These are phyloP conservation scores for Podospora didyma DNA, from an alignment of 495 filamentous ascomycete genomes.

Conservation along the genomic window DNA sequence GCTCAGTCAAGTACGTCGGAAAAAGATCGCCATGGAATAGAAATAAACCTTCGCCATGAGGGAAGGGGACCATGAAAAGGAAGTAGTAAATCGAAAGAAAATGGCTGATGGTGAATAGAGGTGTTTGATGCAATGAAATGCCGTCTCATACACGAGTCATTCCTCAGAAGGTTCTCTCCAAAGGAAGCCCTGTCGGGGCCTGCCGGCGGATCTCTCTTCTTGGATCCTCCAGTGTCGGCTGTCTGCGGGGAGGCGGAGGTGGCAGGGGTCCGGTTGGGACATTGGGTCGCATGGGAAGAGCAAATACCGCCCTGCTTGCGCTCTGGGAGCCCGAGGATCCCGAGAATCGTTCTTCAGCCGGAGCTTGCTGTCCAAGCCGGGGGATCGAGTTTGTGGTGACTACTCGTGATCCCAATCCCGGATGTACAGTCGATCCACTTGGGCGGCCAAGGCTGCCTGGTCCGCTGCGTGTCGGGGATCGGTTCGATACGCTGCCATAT, in stretches of 20 bases:
- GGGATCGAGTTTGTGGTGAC: conserved; percentile 42
- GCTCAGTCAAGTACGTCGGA: neutral
- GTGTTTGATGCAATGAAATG: conserved; percentile 24
- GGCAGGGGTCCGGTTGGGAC: conserved; percentile 39
- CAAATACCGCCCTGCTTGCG: conserved; percentile 35
- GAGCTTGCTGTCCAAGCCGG: conserved; percentile 25
- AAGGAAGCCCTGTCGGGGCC: conserved; percentile 37
- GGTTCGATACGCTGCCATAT: conserved; percentile 32
- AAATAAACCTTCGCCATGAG: neutral
- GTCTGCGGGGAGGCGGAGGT: conserved; percentile 43
- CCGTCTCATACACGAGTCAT: conserved; percentile 16
- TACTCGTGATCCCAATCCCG: conserved; percentile 47
- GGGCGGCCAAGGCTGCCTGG: conserved; percentile 38
- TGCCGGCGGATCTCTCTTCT: conserved; percentile 24
- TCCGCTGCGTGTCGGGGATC: conserved; percentile 42
- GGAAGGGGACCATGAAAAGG: conserved; percentile 3
- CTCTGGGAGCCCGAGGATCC: conserved; percentile 4
- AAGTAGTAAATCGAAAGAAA: conserved; percentile 5
- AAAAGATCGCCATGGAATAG: neutral
- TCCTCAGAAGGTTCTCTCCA: conserved; percentile 27
- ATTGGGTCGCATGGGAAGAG: conserved; percentile 45
- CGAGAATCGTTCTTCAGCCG: conserved; percentile 22
- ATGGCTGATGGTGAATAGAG: conserved; percentile 5
- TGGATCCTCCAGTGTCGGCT: conserved; percentile 18
- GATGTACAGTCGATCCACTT: conserved; percentile 42